Percentiles rank a stretch among this genome's conserved stretches.
phyloP scores from a whole-genome alignment of 345 rosid species.

The Hypericum perforatum region DNA sequence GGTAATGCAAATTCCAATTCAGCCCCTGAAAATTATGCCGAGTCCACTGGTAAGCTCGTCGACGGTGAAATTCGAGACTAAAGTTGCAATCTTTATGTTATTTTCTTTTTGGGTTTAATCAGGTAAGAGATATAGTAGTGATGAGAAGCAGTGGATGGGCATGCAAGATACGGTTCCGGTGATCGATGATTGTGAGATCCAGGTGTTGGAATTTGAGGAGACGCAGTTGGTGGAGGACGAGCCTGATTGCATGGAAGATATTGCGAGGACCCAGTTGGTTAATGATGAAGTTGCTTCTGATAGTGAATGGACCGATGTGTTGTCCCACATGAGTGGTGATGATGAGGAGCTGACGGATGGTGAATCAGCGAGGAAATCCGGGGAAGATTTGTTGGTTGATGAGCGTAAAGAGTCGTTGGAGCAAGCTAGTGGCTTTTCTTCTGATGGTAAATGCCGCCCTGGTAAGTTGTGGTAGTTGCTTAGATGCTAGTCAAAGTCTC shows the following conservation, averaged over 20 bases:
- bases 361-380: conserved; percentile 17
- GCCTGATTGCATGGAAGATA: conserved; percentile 6
- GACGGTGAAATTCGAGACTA: too few relatives aligned
- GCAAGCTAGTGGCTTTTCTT: conserved; percentile 11
- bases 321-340: conserved; percentile 33
- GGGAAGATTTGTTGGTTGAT: conserved; percentile 13
- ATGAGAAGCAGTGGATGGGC: too few relatives aligned
- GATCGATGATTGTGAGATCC: conserved; percentile 8
- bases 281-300: conserved; percentile 19
- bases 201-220: conserved; percentile 8
- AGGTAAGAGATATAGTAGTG: too few relatives aligned
- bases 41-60: too few relatives aligned
- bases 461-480: conserved; percentile 26
- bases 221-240: conserved; percentile 2
- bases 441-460: conserved; percentile 16
- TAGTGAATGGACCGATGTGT: conserved; percentile 18
- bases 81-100: too few relatives aligned
- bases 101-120: too few relatives aligned
- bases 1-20: conserved; percentile 4
- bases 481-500: conserved; percentile 1
- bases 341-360: conserved; percentile 27
- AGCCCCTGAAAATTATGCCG: neutral
- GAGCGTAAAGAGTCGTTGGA: conserved; percentile 18
- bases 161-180: conserved; percentile 17
- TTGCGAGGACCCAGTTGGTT: conserved; percentile 15